Base-by-base conservation (phyloP, 2,329 filamentous ascomycete species). In the Pseudogymnoascus destructans region DNA sequence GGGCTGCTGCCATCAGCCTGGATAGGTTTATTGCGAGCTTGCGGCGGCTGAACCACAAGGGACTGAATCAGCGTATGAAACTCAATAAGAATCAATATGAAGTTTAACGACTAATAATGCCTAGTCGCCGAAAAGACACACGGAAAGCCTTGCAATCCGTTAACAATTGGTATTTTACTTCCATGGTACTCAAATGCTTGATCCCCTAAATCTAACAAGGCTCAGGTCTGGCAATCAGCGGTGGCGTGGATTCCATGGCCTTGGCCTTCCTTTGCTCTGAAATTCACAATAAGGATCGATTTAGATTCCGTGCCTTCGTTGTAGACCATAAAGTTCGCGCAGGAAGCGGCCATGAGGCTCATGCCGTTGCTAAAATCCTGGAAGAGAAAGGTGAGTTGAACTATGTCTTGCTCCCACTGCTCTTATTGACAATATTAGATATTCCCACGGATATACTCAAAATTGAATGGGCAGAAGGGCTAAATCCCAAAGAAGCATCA, bases 241-340 rank as follows among this genome's bases (percentile, higher is more conserved):
- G 93, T 21, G 93, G 93, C 6, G 87, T 93, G 36, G 93, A 98
- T 71, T 97, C 92, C n/a, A 98, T 97, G 91, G 92, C 92, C 25
- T 76, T 98, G 61, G 89, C 90, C 58, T 83, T 77, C 61, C 78
- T 97, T 33, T 88, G 87, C 68, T 77, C 76, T 55, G 49, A 65
- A 79, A 33, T 70, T 71, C 55, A 58, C 57, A 30, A 9, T 15
- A 21, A 59, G 27, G 27, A 33, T 55, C 55, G 9, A 17, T 60
- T 72, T 74, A 11, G 66, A 36, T 76, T 78, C 59, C 65, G 70
- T 27, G 77, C 72, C 46, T 63, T 81, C 56, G 71, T 85, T 5
- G 68, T 86, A 59, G 77, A 86, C 67, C 84, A 86, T 63, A 67
- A 72, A 13, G 69, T 82, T 49, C 77, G 84, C 21, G 66, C 72